Base-by-base conservation (phyloP, 2,329 filamentous ascomycete genomes). In the Beauveria rudraprayagi region DNA sequence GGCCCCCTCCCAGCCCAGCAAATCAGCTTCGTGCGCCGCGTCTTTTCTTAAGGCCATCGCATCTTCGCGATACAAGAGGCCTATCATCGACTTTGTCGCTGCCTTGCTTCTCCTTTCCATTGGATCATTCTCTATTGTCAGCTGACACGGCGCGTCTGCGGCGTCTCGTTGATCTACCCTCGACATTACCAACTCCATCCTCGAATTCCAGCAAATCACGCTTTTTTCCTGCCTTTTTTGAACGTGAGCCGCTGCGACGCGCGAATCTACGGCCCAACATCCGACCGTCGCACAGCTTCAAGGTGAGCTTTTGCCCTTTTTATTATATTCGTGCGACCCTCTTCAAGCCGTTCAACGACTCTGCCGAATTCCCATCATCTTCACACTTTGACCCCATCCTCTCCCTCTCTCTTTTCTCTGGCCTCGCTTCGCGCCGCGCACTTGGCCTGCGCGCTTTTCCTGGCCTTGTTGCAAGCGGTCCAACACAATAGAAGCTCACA, bases 31-130 rank as follows among this genome's bases (percentile, higher is more conserved):
- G 52, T 41, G 60, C 60, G 19, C 60, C 52, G 53, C 60, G 60
- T 61, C 60, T 61, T 61, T 56, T 56, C 53, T 22, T 53, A 53
- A 55, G 54, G 60, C 53, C 53, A 56, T 73, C 70, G 68, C 72
- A 68, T 69, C 71, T 69, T 72, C 71, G 72, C 76, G 67, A 75
- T 72, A 71, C 69, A 68, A 67, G 68, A 77, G 70, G 76, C 80
- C 81, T 83, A 82, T 83, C 79, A 82, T 70, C 72, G 72, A 76
- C 74, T 69, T 69, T 68, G 74, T 67, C 73, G 70, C 63, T 64
- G 50, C 22, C 26, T 26, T 54, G 68, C 66, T 79, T 71, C 70
- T 65, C 67, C 58, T 72, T 72, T 72, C 68, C 68, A 83, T 83
- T 83, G 81, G 80, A 56, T 52, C 68, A 71, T 65, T 70, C 62